Percentiles rank a stretch among this genome's conserved stretches.
phyloP scores from a whole-genome alignment of 2,329 filamentous ascomycete species.

The Coccinonectria pachysandricola region DNA sequence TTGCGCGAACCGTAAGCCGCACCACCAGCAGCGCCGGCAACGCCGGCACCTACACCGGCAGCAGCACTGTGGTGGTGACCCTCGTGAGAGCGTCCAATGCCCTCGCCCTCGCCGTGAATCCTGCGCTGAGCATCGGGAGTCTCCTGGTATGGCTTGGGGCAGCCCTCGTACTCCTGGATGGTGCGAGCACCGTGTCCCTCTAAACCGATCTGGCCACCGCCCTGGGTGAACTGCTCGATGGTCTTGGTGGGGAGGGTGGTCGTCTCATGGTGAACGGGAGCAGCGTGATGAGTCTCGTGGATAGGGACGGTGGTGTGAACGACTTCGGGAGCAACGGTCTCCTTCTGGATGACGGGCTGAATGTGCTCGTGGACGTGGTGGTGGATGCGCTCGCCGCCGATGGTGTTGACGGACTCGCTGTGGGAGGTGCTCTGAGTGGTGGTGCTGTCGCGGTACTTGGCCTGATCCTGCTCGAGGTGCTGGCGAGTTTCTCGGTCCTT shows the following conservation, averaged over 20 bases:
- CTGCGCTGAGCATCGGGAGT: constrained; percentile 6
- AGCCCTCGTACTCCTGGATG: constrained; percentile 51
- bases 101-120: constrained; percentile 9
- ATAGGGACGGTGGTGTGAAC: constrained; percentile 64
- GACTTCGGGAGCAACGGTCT: constrained; percentile 55
- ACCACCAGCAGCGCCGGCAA: too few species aligned
- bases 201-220: constrained; percentile 36
- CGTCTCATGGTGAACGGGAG: constrained; percentile 54
- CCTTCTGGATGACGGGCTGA: constrained; percentile 61
- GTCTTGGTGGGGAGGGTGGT: constrained; percentile 54
- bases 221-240: constrained; percentile 49
- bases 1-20: too few species aligned
- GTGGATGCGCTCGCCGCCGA: constrained; percentile 22
- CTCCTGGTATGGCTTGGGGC: constrained; percentile 32
- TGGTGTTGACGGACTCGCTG: constrained; percentile 12
- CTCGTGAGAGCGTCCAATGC: too few species aligned
- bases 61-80: too few species aligned
- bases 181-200: constrained; percentile 41
- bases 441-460: constrained; percentile 19
- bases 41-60: too few species aligned
- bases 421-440: constrained; percentile 21
- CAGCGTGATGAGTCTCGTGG: constrained; percentile 61
- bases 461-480: constrained; percentile 40
- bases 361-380: constrained; percentile 55
- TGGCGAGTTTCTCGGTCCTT: constrained; percentile 36